Percentiles rank a stretch among this genome's conserved stretches.
Conservation (phyloP, 1,284 basidiomycete species). For the Heliocybe sulcata region DNA sequence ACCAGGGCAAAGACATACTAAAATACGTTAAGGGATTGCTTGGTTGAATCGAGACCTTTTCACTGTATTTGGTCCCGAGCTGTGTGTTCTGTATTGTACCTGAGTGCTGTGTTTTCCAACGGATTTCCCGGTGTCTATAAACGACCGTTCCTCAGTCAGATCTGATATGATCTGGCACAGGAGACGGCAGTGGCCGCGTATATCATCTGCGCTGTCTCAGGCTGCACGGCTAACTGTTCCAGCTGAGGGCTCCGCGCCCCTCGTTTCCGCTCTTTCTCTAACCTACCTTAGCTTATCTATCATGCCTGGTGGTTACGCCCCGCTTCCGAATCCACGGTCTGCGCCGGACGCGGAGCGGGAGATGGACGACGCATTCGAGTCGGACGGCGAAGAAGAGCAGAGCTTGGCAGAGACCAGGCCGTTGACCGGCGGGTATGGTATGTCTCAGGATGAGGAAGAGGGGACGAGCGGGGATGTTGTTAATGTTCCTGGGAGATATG, state of each 20-base stretch:
- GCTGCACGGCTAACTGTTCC: neutral
- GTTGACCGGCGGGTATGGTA: constrained; percentile 16
- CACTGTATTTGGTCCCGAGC: neutral
- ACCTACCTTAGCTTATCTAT: no score
- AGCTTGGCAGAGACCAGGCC: constrained; percentile 31
- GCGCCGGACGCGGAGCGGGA: constrained; percentile 46
- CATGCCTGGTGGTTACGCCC: constrained; percentile 44
- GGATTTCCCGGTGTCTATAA: neutral
- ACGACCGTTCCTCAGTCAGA: neutral
- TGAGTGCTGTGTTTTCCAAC: neutral
- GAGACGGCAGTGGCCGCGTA: neutral
- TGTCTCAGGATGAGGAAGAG: constrained; percentile 10
- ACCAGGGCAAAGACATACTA: constrained; percentile 62
- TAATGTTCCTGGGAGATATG: constrained; percentile 43
- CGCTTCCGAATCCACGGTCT: constrained; percentile 40
- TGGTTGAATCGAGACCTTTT: constrained; percentile 29
- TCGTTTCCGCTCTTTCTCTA: no score
- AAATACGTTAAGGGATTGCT: constrained; percentile 67
- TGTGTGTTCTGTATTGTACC: neutral
- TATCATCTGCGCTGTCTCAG: neutral
- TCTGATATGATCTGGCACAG: neutral
- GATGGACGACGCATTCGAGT: constrained; percentile 60
- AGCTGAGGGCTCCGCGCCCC: no score
- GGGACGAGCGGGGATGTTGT: constrained; percentile 10
- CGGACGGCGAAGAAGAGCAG: constrained; percentile 46